Percentiles rank a stretch among this genome's conserved stretches.
These are phyloP conservation scores for Prunus kanzakura DNA, from an alignment of 306 rosid species.

Conservation along the genomic window DNA sequence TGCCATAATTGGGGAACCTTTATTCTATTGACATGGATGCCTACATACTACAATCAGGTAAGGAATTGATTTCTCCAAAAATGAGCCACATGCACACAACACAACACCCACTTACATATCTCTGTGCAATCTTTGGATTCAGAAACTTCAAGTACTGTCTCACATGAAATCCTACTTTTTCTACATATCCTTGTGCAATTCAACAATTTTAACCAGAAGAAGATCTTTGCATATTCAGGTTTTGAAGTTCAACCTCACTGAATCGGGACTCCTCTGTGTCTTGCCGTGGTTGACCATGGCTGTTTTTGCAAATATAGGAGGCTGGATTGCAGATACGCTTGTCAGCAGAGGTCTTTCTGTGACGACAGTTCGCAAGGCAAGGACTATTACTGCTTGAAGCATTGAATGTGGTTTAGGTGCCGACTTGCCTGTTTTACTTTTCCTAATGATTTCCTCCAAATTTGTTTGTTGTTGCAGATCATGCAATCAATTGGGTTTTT, in stretches of 20 bases:
- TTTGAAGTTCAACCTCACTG: conserved; percentile 95
- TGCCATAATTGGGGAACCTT: conserved; percentile 99
- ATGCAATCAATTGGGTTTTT: conserved; percentile 92
- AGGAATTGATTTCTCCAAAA: background rate
- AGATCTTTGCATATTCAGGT: conserved; percentile 52
- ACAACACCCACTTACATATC: background rate
- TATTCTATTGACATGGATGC: conserved; percentile 97
- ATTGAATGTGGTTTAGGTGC: background rate
- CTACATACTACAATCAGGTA: conserved; percentile 98
- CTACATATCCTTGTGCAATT: background rate
- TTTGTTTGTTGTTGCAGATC: conserved; percentile 54
- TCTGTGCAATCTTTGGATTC: background rate
- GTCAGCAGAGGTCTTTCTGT: conserved; percentile 86
- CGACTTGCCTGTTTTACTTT: background rate
- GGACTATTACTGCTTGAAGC: conserved; percentile 16
- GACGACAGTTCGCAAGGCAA: conserved; percentile 87
- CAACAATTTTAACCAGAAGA: background rate
- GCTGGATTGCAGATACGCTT: conserved; percentile 98
- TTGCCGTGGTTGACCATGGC: conserved; percentile 99
- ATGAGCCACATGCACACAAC: background rate
- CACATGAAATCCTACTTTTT: background rate
- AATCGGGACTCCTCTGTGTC: conserved; percentile 92
- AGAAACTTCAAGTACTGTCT: background rate
- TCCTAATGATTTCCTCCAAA: conserved; percentile 1
- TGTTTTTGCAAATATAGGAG: conserved; percentile 89